Evolutionary conservation across 495 filamentous ascomycete species (phyloP).

Genomic region (Talaromyces wortmannii): DNA sequence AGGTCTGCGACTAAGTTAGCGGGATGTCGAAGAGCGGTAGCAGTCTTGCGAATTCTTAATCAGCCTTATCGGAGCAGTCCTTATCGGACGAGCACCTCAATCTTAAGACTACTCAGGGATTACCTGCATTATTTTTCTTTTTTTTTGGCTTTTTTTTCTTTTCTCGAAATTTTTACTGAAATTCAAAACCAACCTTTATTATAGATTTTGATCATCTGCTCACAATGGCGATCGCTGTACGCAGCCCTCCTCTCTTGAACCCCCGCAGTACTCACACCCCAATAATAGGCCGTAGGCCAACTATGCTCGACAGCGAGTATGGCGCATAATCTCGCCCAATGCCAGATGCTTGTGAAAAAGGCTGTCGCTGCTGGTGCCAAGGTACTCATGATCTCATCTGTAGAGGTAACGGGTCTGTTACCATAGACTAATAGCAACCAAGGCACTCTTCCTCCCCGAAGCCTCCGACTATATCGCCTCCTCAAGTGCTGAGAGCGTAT

Average conservation of each 20-base stretch:
- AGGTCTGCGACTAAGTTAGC: background rate
- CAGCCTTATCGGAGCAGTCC: background rate
- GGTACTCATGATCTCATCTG: conserved; percentile 29
- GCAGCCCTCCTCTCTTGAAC: background rate
- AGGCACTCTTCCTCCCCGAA: conserved; percentile 90
- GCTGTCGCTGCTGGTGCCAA: conserved; percentile 71
- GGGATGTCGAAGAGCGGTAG: background rate
- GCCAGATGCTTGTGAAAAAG: conserved; percentile 61
- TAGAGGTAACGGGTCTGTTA: conserved; percentile 3
- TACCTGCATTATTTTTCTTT: too few species aligned
- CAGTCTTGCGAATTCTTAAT: background rate
- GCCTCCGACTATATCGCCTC: conserved; percentile 81
- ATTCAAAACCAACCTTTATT: too few species aligned
- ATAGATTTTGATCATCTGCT: background rate
- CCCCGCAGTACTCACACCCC: background rate
- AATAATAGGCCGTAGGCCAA: conserved; percentile 72
- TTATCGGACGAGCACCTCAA: background rate
- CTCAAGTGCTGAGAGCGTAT: conserved; percentile 56
- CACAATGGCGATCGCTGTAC: conserved; percentile 1
- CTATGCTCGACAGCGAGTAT: conserved; percentile 78
- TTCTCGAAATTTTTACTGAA: too few species aligned
- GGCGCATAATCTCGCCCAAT: conserved; percentile 71
- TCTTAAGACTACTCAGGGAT: background rate
- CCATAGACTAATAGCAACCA: background rate
- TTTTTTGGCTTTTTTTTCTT: too few species aligned